Conservation (phyloP, 768 basidiomycete species). For the Boletus speciosus region DNA sequence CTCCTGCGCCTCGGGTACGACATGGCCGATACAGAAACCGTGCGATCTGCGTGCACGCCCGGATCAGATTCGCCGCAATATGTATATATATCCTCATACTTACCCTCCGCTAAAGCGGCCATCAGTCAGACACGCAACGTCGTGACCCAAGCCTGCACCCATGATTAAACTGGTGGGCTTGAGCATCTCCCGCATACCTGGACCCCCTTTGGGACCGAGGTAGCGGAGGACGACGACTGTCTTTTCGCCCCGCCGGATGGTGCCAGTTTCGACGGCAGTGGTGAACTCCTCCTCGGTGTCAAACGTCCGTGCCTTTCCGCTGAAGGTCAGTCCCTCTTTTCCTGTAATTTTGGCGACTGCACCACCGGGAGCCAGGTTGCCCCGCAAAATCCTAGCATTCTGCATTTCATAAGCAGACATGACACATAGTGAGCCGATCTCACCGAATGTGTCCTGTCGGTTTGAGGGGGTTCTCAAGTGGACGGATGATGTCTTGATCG, state of each 20-base stretch:
- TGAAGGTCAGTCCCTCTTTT: constrained; percentile 88
- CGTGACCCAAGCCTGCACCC: constrained; percentile 94
- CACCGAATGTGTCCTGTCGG: constrained; percentile 85
- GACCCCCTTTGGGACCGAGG: constrained; percentile 95
- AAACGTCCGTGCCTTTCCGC: constrained; percentile 90
- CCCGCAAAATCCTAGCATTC: constrained; percentile 70
- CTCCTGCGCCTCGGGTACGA: constrained; percentile 93
- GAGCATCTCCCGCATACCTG: constrained; percentile 99
- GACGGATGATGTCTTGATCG: constrained; percentile 82
- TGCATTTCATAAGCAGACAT: neutral
- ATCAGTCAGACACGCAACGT: constrained; percentile 96
- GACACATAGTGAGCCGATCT: constrained; percentile 8
- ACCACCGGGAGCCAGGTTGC: constrained; percentile 91
- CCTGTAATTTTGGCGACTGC: constrained; percentile 98
- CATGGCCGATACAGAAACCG: constrained; percentile 96
- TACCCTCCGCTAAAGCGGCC: constrained; percentile 98
- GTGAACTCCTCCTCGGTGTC: constrained; percentile 88
- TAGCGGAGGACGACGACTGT: constrained; percentile 94
- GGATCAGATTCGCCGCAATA: constrained; percentile 14
- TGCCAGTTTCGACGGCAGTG: constrained; percentile 81
- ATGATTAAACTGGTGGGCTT: constrained; percentile 98
- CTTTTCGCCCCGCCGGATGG: constrained; percentile 93
- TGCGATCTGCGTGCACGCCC: constrained; percentile 61
- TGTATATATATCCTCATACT: constrained; percentile 31
- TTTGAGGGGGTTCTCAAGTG: constrained; percentile 86